Evolutionary conservation across 305 asterid genomes (phyloP), one percentile per base, ranked within the genome.

Genomic region (Solanum aculeatissimum): DNA sequence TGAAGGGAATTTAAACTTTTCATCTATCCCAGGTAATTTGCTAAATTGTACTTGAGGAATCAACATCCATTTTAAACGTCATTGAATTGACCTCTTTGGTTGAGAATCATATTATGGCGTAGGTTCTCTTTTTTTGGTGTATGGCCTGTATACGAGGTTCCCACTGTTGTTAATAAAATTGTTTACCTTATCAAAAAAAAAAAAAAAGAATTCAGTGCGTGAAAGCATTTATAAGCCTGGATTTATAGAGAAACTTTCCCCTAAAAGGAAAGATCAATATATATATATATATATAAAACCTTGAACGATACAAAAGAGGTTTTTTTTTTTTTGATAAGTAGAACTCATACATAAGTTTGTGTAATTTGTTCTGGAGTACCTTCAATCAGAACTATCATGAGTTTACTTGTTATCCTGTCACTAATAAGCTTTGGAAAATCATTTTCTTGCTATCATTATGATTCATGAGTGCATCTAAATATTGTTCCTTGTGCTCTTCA

Each of bases 11-110:
- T 90, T 86, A 71, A 83, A 90, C 23, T 81, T 82, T 89, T 86
- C 95, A 88, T 86, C 88, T 32, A 47, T 87, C 84, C 32, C 90
- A 79, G 97, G 98, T 95, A 85, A 83, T 81, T 74, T 78, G 29
- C 66, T 78, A 78, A 78, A 53, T 53, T 53, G n/a, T 40, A 78
- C 29, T 51, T 78, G 47, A 9, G 65, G 47, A 78, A 78, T 78
- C 82, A 78, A 32, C 66, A 32, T 29, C 32, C 27, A 2, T 35
- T 51, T 27, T 51, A n/a, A 49, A 10, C 65, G 47, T 77, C 27
- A 29, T 51, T 77, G 27, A 35, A 3, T 35, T 3, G 40, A 35
- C 40, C 40, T 3, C 4, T 35, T 35, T 35, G 4, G 40, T 35
- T 35, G 40, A 35, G 40, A 35, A 35, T 4, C 40, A 35, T 35